Evolutionary conservation across 805 yeast genomes (phyloP), one percentile per base, ranked within the genome.

Genomic region (Danielia reshetovae): DNA sequence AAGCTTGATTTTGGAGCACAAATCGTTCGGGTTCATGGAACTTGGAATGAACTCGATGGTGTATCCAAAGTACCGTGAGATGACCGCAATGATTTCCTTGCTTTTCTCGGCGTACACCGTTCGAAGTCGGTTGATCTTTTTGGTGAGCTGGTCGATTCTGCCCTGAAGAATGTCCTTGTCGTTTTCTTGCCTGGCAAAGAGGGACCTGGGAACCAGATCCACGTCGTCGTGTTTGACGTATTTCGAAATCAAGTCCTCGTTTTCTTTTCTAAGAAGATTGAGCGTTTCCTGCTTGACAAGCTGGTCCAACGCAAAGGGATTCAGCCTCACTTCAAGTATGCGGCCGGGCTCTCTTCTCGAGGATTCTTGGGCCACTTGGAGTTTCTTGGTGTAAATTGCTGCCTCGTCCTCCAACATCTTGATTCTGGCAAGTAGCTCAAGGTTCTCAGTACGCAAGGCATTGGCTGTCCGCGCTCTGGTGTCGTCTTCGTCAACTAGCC

Each of bases 21-120:
- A 70, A 65, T 52, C 70, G 38, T 60, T 60, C 3, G 71, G 68
- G 37, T 65, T 67, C 16, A 63, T 48, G 2, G 70, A 59, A 39
- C 60, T 60, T 10, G 70, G 68, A 24, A 78, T 57, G 43, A 85
- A 80, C 51, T 85, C 94, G 16, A 87, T 60, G 30, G 74, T 72
- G 55, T 76, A 86, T 0, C 96, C 96, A 33, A 88, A 68, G 18
- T 82, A 68, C 4, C 79, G 67, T 35, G 79, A 75, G 0, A 86
- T 77, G 1, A 81, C 74, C 21, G 79, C 77, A 24, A 86, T 63
- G 33, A 85, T 80, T 49, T 85, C 89, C 21, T 70, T 59, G n/a
- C 90, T 78, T 52, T 84, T 83, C 32, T 72, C 71, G 12, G 76
- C 59, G 52, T 77, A 86, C 5, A 75, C 71, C 42, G 79, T 76